These are phyloP conservation scores for Yamadazyma dendronema DNA, from an alignment of 1,139 yeast genomes.

Conservation along the genomic window DNA sequence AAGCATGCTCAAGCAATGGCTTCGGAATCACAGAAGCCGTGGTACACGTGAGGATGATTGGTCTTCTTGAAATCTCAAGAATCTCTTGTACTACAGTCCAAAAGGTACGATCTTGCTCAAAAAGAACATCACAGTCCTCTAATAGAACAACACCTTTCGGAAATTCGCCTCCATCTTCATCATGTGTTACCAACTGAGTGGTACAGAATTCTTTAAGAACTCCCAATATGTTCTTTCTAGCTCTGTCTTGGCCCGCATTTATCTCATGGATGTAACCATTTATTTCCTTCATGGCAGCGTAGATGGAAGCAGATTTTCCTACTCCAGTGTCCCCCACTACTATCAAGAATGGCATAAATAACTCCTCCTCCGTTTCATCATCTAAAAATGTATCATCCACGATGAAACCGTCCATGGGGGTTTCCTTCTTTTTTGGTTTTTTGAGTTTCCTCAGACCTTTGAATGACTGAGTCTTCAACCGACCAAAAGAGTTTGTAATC, in stretches of 20 bases:
- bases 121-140: slow-evolving; percentile 84
- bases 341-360: slow-evolving; percentile 61
- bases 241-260: slow-evolving; percentile 69
- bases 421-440: slow-evolving; percentile 18
- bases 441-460: slow-evolving; percentile 30
- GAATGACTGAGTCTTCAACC: slow-evolving; percentile 31
- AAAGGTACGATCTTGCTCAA: slow-evolving; percentile 75
- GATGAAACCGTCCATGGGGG: slow-evolving; percentile 25
- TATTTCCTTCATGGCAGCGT: slow-evolving; percentile 63
- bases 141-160: slow-evolving; percentile 71
- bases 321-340: slow-evolving; percentile 71
- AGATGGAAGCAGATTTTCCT: slow-evolving; percentile 77
- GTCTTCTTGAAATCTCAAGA: slow-evolving; percentile 67
- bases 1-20: slow-evolving; percentile 46
- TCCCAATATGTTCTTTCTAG: slow-evolving; percentile 66
- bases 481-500: slow-evolving; percentile 48
- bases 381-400: slow-evolving; percentile 25
- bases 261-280: slow-evolving; percentile 80
- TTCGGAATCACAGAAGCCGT: slow-evolving; percentile 56
- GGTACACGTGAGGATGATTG: slow-evolving; percentile 74
- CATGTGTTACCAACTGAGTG: slow-evolving; percentile 70
- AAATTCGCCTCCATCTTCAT: slow-evolving; percentile 33
- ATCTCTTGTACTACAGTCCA: slow-evolving; percentile 74
- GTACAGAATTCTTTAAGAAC: slow-evolving; percentile 79
- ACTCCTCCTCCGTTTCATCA: slow-evolving; percentile 29